These are phyloP conservation scores for Globisporangium echinulatum DNA, from an alignment of 352 stramenopile species.

Conservation along the genomic window DNA sequence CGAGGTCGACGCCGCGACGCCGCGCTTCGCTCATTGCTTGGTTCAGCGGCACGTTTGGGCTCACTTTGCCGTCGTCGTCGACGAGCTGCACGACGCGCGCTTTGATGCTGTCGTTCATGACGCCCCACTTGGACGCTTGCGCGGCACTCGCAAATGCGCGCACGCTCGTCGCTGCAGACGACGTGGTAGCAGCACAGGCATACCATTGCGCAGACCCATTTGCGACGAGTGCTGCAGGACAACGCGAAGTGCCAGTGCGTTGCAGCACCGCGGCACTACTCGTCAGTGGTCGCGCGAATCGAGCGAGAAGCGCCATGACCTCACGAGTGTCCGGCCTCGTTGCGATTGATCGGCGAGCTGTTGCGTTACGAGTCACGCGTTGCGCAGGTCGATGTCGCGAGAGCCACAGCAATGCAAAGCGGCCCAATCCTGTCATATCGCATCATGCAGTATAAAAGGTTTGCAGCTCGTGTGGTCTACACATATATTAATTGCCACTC, in stretches of 20 bases:
- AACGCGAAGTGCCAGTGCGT: background rate
- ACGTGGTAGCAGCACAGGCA: background rate
- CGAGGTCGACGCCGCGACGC: constrained; percentile 50
- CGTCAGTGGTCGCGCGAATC: background rate
- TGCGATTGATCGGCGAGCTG: background rate
- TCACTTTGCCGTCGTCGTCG: constrained; percentile 42
- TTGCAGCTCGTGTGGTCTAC: no score
- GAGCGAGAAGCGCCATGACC: background rate
- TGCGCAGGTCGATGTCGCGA: no score
- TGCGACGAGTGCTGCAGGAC: background rate
- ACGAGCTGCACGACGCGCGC: constrained; percentile 50
- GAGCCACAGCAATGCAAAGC: no score
- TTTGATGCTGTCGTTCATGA: constrained; percentile 58
- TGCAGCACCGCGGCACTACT: background rate
- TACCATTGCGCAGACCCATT: background rate
- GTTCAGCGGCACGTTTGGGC: constrained; percentile 37
- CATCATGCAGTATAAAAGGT: no score
- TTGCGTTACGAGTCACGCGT: no score
- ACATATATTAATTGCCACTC: no score
- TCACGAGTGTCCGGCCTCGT: background rate
- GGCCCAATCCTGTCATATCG: no score
- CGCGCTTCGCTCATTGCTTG: constrained; percentile 48
- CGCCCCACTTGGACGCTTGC: constrained; percentile 31
- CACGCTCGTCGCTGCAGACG: background rate
- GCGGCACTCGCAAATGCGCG: background rate